Evolutionary conservation across 805 yeast genomes (phyloP).

Genomic region (Hanseniaspora clermontiae): DNA sequence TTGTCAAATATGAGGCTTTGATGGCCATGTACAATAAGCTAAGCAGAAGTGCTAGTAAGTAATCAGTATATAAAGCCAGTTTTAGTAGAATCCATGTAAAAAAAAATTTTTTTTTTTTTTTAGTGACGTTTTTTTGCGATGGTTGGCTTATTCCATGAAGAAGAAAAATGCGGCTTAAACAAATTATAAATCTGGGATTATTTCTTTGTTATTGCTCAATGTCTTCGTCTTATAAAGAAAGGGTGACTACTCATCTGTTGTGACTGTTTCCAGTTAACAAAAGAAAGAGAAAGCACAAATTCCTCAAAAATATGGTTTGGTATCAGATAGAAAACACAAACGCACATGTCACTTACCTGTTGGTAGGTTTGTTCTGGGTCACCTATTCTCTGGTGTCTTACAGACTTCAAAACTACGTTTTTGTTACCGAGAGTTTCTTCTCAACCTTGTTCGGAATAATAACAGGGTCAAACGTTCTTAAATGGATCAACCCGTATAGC

Average conservation of each 20-base stretch:
- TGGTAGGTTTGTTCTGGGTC: constrained; percentile 70
- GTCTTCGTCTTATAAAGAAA: too few relatives aligned
- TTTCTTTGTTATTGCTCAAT: background rate
- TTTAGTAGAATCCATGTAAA: too few relatives aligned
- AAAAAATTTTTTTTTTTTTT: background rate
- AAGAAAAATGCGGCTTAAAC: too few relatives aligned
- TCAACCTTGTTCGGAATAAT: constrained; percentile 77
- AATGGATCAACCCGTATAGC: constrained; percentile 67
- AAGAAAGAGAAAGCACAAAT: background rate
- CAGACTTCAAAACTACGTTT: constrained; percentile 68
- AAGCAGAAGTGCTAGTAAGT: background rate
- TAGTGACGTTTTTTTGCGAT: background rate
- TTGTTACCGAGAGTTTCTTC: constrained; percentile 82
- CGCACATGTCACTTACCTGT: constrained; percentile 78
- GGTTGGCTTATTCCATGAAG: too few relatives aligned
- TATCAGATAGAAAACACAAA: constrained; percentile 32
- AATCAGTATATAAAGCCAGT: background rate
- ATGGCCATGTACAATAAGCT: constrained; percentile 63
- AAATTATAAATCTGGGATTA: background rate
- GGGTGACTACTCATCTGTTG: background rate
- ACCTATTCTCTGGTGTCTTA: constrained; percentile 69
- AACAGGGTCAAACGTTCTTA: constrained; percentile 73
- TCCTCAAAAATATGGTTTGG: constrained; percentile 25
- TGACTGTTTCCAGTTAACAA: too few relatives aligned
- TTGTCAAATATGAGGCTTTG: constrained; percentile 61